Evolutionary conservation across 129 eudicot species (phyloP).

Genomic region (carrot (Daucus carota)): DNA sequence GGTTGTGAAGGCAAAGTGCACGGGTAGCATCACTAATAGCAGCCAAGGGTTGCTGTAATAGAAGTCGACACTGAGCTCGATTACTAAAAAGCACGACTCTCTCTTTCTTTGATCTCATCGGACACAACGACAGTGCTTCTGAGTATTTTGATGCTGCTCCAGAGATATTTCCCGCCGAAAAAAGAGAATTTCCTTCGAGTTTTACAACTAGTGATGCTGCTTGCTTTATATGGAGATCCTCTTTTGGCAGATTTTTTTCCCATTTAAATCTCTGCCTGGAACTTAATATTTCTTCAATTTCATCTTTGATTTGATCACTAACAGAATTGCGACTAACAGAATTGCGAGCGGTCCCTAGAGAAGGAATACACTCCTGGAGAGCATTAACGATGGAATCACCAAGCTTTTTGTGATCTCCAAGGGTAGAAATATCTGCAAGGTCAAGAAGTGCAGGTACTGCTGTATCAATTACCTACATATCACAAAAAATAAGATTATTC

Average conservation of each 20-base stretch:
- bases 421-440: conserved; percentile 72
- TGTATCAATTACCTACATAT: conserved; percentile 65
- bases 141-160: conserved; percentile 92
- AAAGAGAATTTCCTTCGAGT: conserved; percentile 84
- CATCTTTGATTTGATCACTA: conserved; percentile 49
- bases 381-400: conserved; percentile 79
- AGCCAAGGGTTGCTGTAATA: conserved; percentile 72
- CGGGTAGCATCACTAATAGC: conserved; percentile 97
- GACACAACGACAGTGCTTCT: conserved; percentile 77
- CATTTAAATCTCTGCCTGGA: conserved; percentile 65
- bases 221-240: conserved; percentile 96
- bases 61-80: conserved; percentile 88
- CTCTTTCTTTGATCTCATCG: conserved; percentile 85
- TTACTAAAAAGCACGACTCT: conserved; percentile 82
- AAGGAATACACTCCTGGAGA: conserved; percentile 75
- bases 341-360: conserved; percentile 60
- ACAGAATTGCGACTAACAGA: conserved; percentile 55
- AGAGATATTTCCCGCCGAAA: conserved; percentile 82
- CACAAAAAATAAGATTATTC: neutral
- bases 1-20: conserved; percentile 84
- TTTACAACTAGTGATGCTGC: conserved; percentile 93
- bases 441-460: conserved; percentile 81
- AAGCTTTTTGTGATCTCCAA: conserved; percentile 85
- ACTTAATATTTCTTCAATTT: conserved; percentile 54
- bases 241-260: conserved; percentile 88